Evolutionary conservation across 306 rosid species (phyloP), one percentile per base, ranked within the genome.

Genomic region (Trifolium repens): DNA sequence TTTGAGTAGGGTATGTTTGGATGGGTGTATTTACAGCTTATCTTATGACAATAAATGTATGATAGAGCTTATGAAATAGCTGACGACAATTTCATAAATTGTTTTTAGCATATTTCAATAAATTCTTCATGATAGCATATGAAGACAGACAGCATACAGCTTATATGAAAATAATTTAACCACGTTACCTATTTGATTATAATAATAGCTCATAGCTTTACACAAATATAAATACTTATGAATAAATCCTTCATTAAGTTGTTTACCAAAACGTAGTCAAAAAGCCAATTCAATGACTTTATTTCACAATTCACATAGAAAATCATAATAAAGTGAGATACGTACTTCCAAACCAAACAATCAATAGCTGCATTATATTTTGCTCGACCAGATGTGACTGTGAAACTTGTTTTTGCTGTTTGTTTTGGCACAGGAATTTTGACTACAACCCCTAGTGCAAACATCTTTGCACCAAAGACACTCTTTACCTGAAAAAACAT

Each of bases 291-390:
- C 32, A 58, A n/a, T 37, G 22, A 67, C 59, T 13, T 32, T 22
- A 53, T 40, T 66, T 59, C 67, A 52, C 63, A 42, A 40, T 66
- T 59, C 67, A 52, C 63, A 43, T 15, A 60, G 53, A 26, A 26
- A 62, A 74, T 43, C 35, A 73, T 9, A 69, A 46, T 47, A 62
- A 74, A 53, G 74, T 19, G 62, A 39, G 77, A 75, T 27, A 87
- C 93, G 84, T 87, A 91, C 98, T 93, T 93, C 96, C 98, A 93
- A 39, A 93, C 96, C 76, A 93, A 84, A 87, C 96, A 93, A 81
- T 93, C 96, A 80, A 93, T 93, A 67, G 98, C 46, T 24, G 96
- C 94, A 81, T 93, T 91, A 80, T 91, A 93, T 81, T 93, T 93
- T 75, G 96, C 96, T 70, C 96, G 88, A 76, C 98, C 96, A 9